A percentile compares a stretch with the other conserved stretches of the same genome.
Conservation (phyloP, 208 protist species). For the Trypanosoma theileri region DNA sequence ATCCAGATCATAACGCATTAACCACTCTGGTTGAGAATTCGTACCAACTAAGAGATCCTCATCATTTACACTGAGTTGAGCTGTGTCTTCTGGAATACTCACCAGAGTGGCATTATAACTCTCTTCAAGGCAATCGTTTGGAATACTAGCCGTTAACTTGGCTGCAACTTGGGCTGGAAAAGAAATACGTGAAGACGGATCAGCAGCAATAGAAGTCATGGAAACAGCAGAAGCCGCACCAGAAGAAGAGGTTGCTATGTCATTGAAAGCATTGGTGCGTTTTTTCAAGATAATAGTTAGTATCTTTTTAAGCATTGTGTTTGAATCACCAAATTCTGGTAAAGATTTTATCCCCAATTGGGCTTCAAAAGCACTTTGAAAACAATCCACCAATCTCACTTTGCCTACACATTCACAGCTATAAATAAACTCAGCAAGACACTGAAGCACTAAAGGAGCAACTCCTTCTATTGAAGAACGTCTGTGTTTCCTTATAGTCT, state of each 20-base stretch:
- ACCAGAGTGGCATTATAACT: too few species aligned
- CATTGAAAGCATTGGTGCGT: not conserved
- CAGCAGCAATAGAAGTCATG: too few species aligned
- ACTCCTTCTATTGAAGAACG: not conserved
- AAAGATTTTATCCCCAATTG: constrained; percentile 11
- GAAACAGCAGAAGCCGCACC: too few species aligned
- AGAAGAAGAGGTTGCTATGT: too few species aligned
- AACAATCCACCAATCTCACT: constrained; percentile 7
- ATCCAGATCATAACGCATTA: not conserved
- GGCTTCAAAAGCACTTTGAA: constrained; percentile 20
- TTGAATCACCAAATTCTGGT: not conserved
- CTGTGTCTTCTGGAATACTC: too few species aligned
- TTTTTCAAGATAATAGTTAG: not conserved
- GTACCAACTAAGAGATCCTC: too few species aligned
- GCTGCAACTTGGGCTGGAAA: too few species aligned
- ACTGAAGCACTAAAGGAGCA: constrained; percentile 9
- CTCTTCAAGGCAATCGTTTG: too few species aligned
- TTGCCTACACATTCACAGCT: constrained; percentile 6
- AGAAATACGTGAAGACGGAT: too few species aligned
- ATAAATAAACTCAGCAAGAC: constrained; percentile 6
- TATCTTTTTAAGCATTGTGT: constrained; percentile 1
- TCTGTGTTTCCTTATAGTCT: constrained; percentile 2
- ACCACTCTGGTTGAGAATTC: not conserved
- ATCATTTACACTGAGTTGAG: too few species aligned
- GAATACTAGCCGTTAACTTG: too few species aligned